Conservation (phyloP, 352 stramenopile genomes). For the Aphanomyces invadans region DNA sequence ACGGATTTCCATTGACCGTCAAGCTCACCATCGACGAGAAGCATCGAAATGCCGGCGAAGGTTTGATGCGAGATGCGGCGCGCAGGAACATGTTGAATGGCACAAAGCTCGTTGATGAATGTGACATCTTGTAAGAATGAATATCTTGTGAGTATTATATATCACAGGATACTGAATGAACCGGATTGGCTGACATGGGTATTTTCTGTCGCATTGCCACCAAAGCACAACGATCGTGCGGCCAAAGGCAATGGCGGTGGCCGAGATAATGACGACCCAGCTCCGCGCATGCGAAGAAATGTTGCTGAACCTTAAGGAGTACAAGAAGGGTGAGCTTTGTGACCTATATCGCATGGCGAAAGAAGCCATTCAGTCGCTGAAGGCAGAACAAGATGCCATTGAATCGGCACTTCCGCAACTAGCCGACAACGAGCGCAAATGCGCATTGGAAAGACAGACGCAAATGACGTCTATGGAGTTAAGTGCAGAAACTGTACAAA, state of each 20-base stretch:
- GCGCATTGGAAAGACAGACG: not conserved
- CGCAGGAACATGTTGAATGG: constrained; percentile 16
- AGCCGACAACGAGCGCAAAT: not conserved
- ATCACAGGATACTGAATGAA: too few relatives aligned
- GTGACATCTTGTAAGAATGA: too few relatives aligned
- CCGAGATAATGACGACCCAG: not conserved
- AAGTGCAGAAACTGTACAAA: not conserved
- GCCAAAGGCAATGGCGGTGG: not conserved
- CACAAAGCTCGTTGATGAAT: not conserved
- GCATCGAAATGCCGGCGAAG: not conserved
- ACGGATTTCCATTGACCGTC: constrained; percentile 22
- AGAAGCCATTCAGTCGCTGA: not conserved
- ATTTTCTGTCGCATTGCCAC: not conserved
- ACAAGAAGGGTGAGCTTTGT: constrained; percentile 3
- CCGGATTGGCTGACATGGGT: not conserved
- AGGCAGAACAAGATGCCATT: not conserved
- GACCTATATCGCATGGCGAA: not conserved
- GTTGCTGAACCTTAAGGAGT: not conserved
- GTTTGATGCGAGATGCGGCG: not conserved
- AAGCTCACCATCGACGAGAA: constrained; percentile 18
- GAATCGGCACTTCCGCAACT: not conserved
- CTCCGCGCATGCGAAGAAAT: constrained; percentile 12
- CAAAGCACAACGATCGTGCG: not conserved
- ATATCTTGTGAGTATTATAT: too few relatives aligned
- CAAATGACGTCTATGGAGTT: not conserved